Percentiles rank a stretch among this genome's conserved stretches.
Conservation (phyloP, 2,329 filamentous ascomycete species). For the Phoma sp. region DNA sequence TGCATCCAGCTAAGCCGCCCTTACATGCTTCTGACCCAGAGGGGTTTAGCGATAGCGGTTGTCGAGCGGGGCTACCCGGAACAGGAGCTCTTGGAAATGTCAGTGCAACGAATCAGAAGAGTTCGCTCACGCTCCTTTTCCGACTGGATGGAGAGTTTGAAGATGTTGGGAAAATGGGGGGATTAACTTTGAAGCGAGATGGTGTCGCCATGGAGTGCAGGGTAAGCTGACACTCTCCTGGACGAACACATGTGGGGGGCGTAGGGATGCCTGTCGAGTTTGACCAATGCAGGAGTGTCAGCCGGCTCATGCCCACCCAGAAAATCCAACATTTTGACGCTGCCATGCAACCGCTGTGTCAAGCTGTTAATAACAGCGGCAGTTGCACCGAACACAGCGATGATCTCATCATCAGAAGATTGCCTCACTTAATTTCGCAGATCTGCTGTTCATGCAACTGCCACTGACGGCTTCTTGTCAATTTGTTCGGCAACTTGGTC, state of each 20-base stretch:
- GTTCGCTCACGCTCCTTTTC: not conserved
- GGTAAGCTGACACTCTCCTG: not conserved
- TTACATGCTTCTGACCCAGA: slow-evolving; percentile 14
- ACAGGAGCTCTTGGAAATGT: slow-evolving; percentile 16
- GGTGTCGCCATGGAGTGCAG: not conserved
- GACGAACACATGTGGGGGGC: slow-evolving; percentile 1
- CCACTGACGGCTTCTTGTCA: not conserved
- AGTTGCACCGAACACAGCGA: slow-evolving; percentile 3
- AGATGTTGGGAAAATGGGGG: not conserved
- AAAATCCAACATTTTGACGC: slow-evolving; percentile 2
- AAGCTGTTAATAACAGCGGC: slow-evolving; percentile 13
- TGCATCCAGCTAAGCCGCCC: slow-evolving; percentile 27
- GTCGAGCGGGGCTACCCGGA: slow-evolving; percentile 34
- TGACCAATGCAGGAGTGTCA: not conserved
- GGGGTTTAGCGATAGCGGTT: slow-evolving; percentile 20
- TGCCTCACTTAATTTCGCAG: slow-evolving; percentile 1
- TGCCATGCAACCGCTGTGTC: slow-evolving; percentile 8
- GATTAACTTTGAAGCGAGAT: not conserved
- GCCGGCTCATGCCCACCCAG: slow-evolving; percentile 3
- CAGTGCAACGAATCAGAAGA: slow-evolving; percentile 19
- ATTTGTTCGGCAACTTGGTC: not conserved
- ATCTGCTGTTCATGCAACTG: slow-evolving; percentile 1
- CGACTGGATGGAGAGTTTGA: slow-evolving; percentile 8
- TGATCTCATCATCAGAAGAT: slow-evolving; percentile 3
- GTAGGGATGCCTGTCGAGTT: slow-evolving; percentile 1